These are phyloP conservation scores for Anisodus tanguticus DNA, from an alignment of 257 asterid species.

Conservation along the genomic window DNA sequence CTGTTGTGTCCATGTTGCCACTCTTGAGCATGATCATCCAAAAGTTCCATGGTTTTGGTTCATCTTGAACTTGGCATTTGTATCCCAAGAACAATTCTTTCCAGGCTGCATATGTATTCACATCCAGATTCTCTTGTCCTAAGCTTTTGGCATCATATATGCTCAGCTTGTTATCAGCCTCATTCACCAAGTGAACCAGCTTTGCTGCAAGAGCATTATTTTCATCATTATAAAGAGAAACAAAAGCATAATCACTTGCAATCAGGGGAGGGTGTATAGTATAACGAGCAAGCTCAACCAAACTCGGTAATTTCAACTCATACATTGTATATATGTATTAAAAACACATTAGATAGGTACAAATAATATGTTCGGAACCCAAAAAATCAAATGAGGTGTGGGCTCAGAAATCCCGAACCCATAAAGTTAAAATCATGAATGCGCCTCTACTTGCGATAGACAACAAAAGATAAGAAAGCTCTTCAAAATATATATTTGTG, in stretches of 20 bases:
- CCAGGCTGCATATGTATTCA: constrained; percentile 63
- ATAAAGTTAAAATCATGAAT: too few species aligned
- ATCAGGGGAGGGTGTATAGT: too few species aligned
- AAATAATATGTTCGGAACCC: too few species aligned
- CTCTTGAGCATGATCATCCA: constrained; percentile 93
- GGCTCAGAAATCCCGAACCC: too few species aligned
- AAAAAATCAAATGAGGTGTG: too few species aligned
- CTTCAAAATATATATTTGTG: too few species aligned
- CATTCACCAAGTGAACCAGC: constrained; percentile 60
- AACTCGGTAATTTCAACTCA: too few species aligned
- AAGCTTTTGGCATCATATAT: constrained; percentile 51
- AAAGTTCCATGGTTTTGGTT: constrained; percentile 77
- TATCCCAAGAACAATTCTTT: constrained; percentile 71
- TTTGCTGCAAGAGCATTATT: constrained; percentile 55
- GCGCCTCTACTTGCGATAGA: too few species aligned
- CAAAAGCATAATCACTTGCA: neutral
- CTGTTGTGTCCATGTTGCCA: constrained; percentile 83
- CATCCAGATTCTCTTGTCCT: constrained; percentile 46
- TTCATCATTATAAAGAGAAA: neutral
- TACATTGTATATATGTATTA: too few species aligned
- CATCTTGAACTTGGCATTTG: constrained; percentile 72
- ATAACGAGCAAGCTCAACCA: too few species aligned
- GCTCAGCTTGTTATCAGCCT: constrained; percentile 66
- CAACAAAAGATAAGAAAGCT: too few species aligned
- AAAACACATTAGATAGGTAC: too few species aligned